Percentiles rank a stretch among this genome's conserved stretches.
These are phyloP conservation scores for Vicia villosa DNA, from an alignment of 306 rosid species.

Conservation along the genomic window DNA sequence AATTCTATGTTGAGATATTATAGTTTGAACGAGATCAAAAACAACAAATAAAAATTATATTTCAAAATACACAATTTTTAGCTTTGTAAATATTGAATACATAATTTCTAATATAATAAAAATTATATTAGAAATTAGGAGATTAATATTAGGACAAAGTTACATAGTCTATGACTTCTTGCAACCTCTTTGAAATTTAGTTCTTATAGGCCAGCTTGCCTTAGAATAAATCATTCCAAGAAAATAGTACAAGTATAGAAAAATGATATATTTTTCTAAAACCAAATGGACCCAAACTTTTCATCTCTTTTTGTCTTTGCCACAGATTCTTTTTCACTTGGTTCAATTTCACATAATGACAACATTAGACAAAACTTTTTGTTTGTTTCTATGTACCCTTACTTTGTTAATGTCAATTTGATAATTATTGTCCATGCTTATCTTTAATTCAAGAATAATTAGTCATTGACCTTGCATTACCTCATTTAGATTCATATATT, in stretches of 20 bases:
- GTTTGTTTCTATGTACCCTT: constrained; percentile 35
- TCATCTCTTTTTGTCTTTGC: no score
- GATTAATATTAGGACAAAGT: not conserved
- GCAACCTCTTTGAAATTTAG: not conserved
- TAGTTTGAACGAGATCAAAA: no score
- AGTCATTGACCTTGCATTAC: constrained; percentile 37
- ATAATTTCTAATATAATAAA: no score
- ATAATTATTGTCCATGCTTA: constrained; percentile 46
- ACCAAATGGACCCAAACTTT: not conserved
- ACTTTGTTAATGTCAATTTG: constrained; percentile 54
- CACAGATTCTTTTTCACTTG: constrained; percentile 37
- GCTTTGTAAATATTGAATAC: no score
- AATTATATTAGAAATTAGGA: not conserved
- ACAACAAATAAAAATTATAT: no score
- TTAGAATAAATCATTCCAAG: not conserved
- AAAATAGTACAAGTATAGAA: not conserved
- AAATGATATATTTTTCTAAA: not conserved
- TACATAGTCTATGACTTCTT: not conserved
- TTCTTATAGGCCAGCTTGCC: not conserved
- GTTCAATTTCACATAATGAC: constrained; percentile 45
- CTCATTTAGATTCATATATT: constrained; percentile 53
- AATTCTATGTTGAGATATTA: not conserved
- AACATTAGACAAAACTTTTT: constrained; percentile 38
- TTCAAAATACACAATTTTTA: no score
- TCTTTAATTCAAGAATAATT: constrained; percentile 36